These are phyloP conservation scores for Lactarius vividus DNA, from an alignment of 768 basidiomycete species.

Conservation along the genomic window DNA sequence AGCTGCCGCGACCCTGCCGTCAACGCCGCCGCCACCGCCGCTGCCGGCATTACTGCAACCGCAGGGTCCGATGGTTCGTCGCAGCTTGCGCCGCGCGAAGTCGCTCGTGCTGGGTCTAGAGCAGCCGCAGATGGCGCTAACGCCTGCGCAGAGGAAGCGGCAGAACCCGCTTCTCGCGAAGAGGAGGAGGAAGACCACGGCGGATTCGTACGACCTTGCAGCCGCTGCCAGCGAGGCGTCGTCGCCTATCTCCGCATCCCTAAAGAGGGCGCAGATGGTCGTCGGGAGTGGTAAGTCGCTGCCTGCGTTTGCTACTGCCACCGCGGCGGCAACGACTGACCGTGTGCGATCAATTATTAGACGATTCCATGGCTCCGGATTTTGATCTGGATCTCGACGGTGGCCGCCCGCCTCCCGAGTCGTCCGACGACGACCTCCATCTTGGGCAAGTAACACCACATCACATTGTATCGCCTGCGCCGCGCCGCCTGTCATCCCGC, in stretches of 20 bases:
- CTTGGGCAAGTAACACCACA: conserved; percentile 69
- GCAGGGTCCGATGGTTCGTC: background rate
- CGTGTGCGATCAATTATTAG: conserved; percentile 31
- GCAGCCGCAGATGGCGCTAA: background rate
- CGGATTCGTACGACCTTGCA: background rate
- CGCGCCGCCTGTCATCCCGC: conserved; percentile 38
- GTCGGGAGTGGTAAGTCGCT: conserved; percentile 38
- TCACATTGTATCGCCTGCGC: conserved; percentile 60
- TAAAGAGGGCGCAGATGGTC: conserved; percentile 29
- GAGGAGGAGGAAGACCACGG: background rate
- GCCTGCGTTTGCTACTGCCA: background rate
- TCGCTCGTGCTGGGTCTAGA: conserved; percentile 6
- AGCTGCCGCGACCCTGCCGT: background rate
- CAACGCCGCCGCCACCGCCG: background rate
- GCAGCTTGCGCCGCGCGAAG: conserved; percentile 25
- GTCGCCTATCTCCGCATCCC: conserved; percentile 29
- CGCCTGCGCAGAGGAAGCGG: conserved; percentile 14
- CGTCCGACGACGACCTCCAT: conserved; percentile 65
- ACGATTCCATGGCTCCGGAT: conserved; percentile 48
- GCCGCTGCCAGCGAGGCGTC: background rate
- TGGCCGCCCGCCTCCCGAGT: conserved; percentile 28
- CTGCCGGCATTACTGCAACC: background rate
- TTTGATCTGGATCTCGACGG: conserved; percentile 7
- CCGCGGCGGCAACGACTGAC: background rate
- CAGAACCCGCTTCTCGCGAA: conserved; percentile 1